Evolutionary conservation across 2,329 filamentous ascomycete species (phyloP).

Genomic region (Aspergillus spinulosporus): DNA sequence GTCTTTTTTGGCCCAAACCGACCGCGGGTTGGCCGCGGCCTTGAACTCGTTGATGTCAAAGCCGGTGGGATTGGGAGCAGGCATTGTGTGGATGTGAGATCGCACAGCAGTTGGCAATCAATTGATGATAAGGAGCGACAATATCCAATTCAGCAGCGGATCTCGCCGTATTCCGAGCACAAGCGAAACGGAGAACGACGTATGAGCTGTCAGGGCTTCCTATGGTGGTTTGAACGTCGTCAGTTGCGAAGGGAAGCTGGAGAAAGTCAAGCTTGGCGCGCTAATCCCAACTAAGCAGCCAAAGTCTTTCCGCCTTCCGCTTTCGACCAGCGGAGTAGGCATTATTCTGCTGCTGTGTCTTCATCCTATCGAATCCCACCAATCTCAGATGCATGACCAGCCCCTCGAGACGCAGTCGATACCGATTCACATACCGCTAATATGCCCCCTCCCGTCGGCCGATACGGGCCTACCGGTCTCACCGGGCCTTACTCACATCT

Average conservation of each 20-base stretch:
- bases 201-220: not conserved
- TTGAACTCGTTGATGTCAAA: slow-evolving; percentile 84
- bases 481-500: slow-evolving; percentile 61
- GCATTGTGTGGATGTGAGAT: slow-evolving; percentile 45
- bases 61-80: slow-evolving; percentile 71
- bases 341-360: slow-evolving; percentile 14
- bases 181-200: slow-evolving; percentile 15
- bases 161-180: slow-evolving; percentile 18
- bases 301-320: slow-evolving; percentile 30
- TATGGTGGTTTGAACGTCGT: slow-evolving; percentile 22
- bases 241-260: slow-evolving; percentile 17
- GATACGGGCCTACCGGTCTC: slow-evolving; percentile 60
- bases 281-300: slow-evolving; percentile 34
- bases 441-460: slow-evolving; percentile 61
- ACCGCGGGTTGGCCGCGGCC: slow-evolving; percentile 63
- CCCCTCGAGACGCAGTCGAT: slow-evolving; percentile 16
- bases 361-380: slow-evolving; percentile 15
- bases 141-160: slow-evolving; percentile 8
- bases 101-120: slow-evolving; percentile 13
- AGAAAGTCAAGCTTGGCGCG: slow-evolving; percentile 30
- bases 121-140: slow-evolving; percentile 14
- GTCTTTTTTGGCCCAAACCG: slow-evolving; percentile 53
- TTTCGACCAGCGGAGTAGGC: slow-evolving; percentile 12
- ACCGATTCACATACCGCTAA: slow-evolving; percentile 10
- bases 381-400: slow-evolving; percentile 22